Base-by-base conservation (phyloP, 345 rosid species). In the Geranium rotundifolium region DNA sequence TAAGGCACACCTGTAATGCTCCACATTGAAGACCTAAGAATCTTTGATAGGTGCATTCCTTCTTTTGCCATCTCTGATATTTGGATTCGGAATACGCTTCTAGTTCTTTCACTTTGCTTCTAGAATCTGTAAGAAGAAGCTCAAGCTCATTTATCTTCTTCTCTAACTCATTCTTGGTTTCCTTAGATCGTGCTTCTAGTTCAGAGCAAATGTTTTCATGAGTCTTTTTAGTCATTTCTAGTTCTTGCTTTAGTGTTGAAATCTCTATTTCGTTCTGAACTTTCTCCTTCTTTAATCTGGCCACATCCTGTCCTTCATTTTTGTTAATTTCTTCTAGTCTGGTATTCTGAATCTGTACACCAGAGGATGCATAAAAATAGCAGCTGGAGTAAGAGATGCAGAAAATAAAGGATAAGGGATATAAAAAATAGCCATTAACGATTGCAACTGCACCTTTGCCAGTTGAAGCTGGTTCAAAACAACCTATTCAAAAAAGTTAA, bases 321-420 rank as follows among this genome's bases (percentile, higher is more conserved):
- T 79, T 85, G 76, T 76, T 89, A 72, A 73, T 85, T 72, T 90
- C 85, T 76, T 82, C 95, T 59, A 88, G 52, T 73, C 69, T 81
- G 59, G 61, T 73, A 75, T 90, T 90, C 78, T 90, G 88, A 68
- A 54, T 73, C 99, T 93, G 73, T 75, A 84, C 17, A 18, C 65
- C 67, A 39, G 61, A 57, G 63, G 29, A 6, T 52, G 56, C 9
- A 49, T 29, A 29, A 34, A 23, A 46, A 46, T 14, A 54, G 14
- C 15, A 56, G n/a, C 17, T 17, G 27, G 20, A 12, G 50, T 41
- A 61, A 41, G 34, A 61, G 20, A 37, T 13, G 0, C 27, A 5
- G 8, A 61, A 17, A 19, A 41, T 49, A 17, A 41, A 61, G 41
- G 37, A 20, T 50, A 16, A 50, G 18, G 10, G 14, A 62, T 52